phyloP scores from a whole-genome alignment of 495 filamentous ascomycete genomes.

The Massariosphaeria phaeospora region DNA sequence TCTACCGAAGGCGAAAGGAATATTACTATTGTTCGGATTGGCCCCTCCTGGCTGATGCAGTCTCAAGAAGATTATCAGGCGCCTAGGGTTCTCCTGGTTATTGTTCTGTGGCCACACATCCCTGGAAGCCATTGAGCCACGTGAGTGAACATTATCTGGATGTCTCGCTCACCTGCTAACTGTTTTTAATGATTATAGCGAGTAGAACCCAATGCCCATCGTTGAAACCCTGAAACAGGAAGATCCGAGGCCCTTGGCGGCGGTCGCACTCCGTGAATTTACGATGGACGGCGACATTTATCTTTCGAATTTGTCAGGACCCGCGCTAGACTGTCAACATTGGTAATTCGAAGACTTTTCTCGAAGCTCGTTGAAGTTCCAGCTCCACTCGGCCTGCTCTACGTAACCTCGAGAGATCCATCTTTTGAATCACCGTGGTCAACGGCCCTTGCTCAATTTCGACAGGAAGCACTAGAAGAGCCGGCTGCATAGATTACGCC shows the following conservation, averaged over 20 bases:
- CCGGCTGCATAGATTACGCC: too few species aligned
- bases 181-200: neutral
- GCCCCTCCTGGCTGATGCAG: neutral
- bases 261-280: neutral
- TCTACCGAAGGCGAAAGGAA: conserved; percentile 14
- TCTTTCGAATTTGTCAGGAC: too few species aligned
- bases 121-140: neutral
- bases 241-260: neutral
- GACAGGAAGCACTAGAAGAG: too few species aligned
- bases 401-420: too few species aligned
- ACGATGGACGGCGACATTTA: too few species aligned
- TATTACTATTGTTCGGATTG: conserved; percentile 3
- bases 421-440: too few species aligned
- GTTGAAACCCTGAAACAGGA: neutral
- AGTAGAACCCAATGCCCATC: neutral
- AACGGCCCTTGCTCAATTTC: too few species aligned
- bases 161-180: neutral
- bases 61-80: neutral
- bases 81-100: neutral
- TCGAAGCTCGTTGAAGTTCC: too few species aligned
- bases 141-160: neutral
- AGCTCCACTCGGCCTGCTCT: too few species aligned
- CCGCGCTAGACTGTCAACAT: too few species aligned
- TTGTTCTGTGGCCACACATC: neutral
- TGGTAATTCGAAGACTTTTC: too few species aligned